Evolutionary conservation across 2,329 filamentous ascomycete genomes (phyloP), one percentile per base, ranked within the genome.

Genomic region (Aspergillus sp.): DNA sequence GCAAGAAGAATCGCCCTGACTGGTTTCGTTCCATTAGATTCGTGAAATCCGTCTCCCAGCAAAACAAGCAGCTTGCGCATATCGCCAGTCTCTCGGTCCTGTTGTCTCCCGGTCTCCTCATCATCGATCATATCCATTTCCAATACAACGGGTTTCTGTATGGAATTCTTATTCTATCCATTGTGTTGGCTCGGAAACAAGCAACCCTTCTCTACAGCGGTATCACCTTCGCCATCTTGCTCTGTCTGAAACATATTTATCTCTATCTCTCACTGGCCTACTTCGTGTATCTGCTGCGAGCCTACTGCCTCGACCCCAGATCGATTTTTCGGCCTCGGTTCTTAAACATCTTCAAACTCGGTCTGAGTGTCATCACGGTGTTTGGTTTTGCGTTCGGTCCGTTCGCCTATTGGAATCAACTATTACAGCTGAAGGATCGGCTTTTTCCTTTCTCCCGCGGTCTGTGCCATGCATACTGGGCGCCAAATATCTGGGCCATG

Each of bases 111-210:
- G 94, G 93, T 2, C 82, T 99, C 33, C 79, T 99, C 54, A 95
- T 99, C 68, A 97, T 99, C 70, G 94, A 99, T 67, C 94, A 99
- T 70, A 93, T 96, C 59, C 92, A 96, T 72, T 99, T 99, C 72
- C 94, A 99, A 77, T 99, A 99, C 77, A 99, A 99, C 76, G 93
- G 94, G 38, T 91, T 92, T 74, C 84, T 99, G 74, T 99, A 97
- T 69, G 94, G 94, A 35, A 77, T 97, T 41, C 78, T 99, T 47
- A 82, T 97, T 35, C 79, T 93, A 49, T 97, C 94, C 2, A 80
- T 99, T 45, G 88, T 95, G 1, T 76, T 95, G 53, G 90, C 91
- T 6, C 85, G 90, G 47, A 84, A 86, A 62, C 84, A 82, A 65
- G 87, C 87, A 2, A 88, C 88, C 0, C 77, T 94, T 32, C 80